Percentiles rank a stretch among this genome's conserved stretches.
Conservation (phyloP, 1,284 basidiomycete species). For the Ceratobasidium theobromae region DNA sequence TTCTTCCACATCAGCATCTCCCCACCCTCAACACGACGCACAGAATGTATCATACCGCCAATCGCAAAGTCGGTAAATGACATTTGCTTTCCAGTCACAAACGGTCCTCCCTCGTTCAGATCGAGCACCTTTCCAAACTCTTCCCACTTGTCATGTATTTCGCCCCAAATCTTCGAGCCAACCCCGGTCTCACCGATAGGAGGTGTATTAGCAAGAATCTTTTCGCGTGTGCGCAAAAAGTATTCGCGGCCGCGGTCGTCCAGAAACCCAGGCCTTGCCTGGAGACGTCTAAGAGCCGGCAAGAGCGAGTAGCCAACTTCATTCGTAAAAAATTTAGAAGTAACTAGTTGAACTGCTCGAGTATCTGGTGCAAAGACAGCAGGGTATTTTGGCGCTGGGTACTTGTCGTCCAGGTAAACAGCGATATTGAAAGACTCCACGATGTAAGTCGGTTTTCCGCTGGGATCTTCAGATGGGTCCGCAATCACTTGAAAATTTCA, state of each 20-base stretch:
- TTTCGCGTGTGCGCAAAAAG: conserved; percentile 19
- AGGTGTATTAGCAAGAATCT: neutral
- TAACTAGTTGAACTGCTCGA: conserved; percentile 30
- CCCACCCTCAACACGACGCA: conserved; percentile 6
- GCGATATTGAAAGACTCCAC: conserved; percentile 34
- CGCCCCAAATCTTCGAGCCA: conserved; percentile 7
- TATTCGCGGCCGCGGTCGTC: conserved; percentile 31
- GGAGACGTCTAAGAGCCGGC: conserved; percentile 4
- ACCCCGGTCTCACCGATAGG: neutral
- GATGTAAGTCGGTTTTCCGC: conserved; percentile 27
- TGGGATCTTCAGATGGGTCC: conserved; percentile 29
- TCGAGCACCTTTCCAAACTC: conserved; percentile 1
- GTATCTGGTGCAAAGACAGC: conserved; percentile 31
- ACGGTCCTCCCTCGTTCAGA: conserved; percentile 17
- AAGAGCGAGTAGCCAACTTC: conserved; percentile 10
- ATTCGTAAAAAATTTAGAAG: conserved; percentile 14
- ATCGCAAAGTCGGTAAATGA: conserved; percentile 26
- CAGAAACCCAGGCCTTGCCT: conserved; percentile 31
- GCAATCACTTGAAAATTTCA: conserved; percentile 24
- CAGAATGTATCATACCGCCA: conserved; percentile 4
- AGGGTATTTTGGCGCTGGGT: conserved; percentile 27
- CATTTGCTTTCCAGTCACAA: conserved; percentile 13
- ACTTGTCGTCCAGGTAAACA: conserved; percentile 32
- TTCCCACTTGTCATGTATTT: conserved; percentile 20
- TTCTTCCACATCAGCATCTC: conserved; percentile 15